Evolutionary conservation across 1,284 basidiomycete genomes (phyloP).

Genomic region (Leccinum variabile): DNA sequence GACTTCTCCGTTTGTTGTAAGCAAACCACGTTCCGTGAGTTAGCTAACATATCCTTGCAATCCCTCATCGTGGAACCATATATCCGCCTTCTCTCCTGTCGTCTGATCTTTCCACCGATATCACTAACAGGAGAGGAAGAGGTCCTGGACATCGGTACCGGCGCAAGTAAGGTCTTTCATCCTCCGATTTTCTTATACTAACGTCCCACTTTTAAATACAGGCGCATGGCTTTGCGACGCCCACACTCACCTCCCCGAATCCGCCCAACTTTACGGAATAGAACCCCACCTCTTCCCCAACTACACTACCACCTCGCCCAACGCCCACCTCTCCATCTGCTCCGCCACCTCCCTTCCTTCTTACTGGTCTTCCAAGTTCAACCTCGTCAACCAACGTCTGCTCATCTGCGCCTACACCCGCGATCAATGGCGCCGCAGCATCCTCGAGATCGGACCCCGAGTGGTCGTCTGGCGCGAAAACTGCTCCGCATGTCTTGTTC

Average conservation of each 20-base stretch:
- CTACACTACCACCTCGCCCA: slow-evolving; percentile 7
- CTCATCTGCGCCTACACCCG: slow-evolving; percentile 31
- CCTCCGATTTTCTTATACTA: background rate
- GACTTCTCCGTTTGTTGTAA: background rate
- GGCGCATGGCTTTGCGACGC: slow-evolving; percentile 28
- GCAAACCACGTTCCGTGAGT: slow-evolving; percentile 6
- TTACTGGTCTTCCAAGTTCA: slow-evolving; percentile 30
- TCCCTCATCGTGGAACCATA: slow-evolving; percentile 78
- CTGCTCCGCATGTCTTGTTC: slow-evolving; percentile 16
- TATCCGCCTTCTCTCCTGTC: slow-evolving; percentile 20
- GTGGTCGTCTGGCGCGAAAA: slow-evolving; percentile 20
- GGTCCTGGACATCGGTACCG: slow-evolving; percentile 28
- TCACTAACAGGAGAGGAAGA: slow-evolving; percentile 19
- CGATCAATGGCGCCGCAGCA: slow-evolving; percentile 27
- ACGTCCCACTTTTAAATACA: background rate
- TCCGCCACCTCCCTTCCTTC: slow-evolving; percentile 21
- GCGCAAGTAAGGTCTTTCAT: slow-evolving; percentile 15
- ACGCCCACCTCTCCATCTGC: slow-evolving; percentile 23
- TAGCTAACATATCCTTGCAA: slow-evolving; percentile 71
- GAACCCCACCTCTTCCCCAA: slow-evolving; percentile 21
- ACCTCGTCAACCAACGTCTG: slow-evolving; percentile 36
- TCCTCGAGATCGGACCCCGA: slow-evolving; percentile 27
- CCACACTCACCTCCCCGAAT: slow-evolving; percentile 16
- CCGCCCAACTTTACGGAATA: slow-evolving; percentile 22
- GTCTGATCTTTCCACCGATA: slow-evolving; percentile 24